These are phyloP conservation scores for Trichoderma sp. DNA, from an alignment of 2,329 filamentous ascomycete species.

Conservation along the genomic window DNA sequence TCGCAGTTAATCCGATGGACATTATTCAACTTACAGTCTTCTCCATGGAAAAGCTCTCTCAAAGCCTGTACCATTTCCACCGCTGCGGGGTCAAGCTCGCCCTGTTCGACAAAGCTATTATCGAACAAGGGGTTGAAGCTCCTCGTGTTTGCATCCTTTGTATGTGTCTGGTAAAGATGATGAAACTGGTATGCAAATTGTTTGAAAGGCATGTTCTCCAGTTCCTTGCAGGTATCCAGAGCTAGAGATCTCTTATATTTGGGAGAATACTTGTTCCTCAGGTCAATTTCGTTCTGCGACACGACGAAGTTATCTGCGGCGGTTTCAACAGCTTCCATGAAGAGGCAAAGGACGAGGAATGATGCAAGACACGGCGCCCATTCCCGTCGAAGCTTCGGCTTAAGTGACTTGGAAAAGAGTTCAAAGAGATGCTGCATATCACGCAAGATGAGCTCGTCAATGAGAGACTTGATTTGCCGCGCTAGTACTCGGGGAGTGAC, in stretches of 20 bases:
- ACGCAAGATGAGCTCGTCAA: slow-evolving; percentile 55
- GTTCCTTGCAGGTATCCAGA: slow-evolving; percentile 49
- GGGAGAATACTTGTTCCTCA: slow-evolving; percentile 41
- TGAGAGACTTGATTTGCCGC: slow-evolving; percentile 57
- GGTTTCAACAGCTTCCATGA: slow-evolving; percentile 59
- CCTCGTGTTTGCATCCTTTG: slow-evolving; percentile 48
- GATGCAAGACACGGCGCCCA: slow-evolving; percentile 60
- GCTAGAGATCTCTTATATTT: slow-evolving; percentile 46
- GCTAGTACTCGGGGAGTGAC: slow-evolving; percentile 57
- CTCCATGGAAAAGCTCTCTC: slow-evolving; percentile 46
- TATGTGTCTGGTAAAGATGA: slow-evolving; percentile 60
- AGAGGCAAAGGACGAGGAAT: slow-evolving; percentile 58
- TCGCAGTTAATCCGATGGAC: background rate
- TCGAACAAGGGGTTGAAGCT: slow-evolving; percentile 60
- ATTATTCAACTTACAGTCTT: slow-evolving; percentile 44
- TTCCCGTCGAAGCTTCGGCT: slow-evolving; percentile 53
- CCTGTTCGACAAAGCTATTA: slow-evolving; percentile 41
- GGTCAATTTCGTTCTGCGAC: slow-evolving; percentile 51
- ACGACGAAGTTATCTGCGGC: slow-evolving; percentile 55
- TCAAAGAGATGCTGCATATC: slow-evolving; percentile 56
- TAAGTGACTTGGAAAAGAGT: slow-evolving; percentile 54
- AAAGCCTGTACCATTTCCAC: slow-evolving; percentile 49
- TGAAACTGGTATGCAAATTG: slow-evolving; percentile 63
- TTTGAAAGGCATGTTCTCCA: slow-evolving; percentile 61
- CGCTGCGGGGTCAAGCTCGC: slow-evolving; percentile 49